Evolutionary conservation across 805 yeast species (phyloP), one percentile per base, ranked within the genome.

Genomic region (Barnettozyma californica): DNA sequence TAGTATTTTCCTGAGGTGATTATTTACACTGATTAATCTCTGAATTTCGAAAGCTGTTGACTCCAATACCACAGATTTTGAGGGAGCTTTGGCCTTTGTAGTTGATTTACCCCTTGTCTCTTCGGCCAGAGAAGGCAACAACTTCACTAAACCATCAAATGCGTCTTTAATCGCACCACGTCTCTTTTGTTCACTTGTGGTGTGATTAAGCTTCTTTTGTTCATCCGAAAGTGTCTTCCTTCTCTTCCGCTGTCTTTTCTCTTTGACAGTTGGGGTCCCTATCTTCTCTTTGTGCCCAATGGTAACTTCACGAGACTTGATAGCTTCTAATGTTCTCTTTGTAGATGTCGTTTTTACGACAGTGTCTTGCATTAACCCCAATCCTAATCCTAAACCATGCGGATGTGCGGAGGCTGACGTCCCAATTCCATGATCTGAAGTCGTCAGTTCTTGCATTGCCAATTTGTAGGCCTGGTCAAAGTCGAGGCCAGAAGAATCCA

Each of bases 161-260:
- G 63, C 53, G 2, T 55, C 58, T 36, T 62, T 62, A 19, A 62
- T 60, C 38, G 53, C 23, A 2, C 49, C 52, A 27, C 65, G 44
- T 35, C 65, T 49, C 42, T 53, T 51, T 40, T 60, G 59, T 40
- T 62, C 65, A 51, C 63, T 59, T 9, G 59, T 52, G 1, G 52
- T 57, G 33, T 62, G 65, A 31, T 59, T 61, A 8, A 39, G 19
- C 37, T 60, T 60, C 47, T 62, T 62, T 37, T 62, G 56, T 9
- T 59, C 63, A 14, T 59, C 64, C 1, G 61, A 50, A 1, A 62
- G 47, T 1, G 54, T 34, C 26, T 53, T 57, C 18, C 58, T 43
- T 21, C 50, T 57, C 40, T 59, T 60, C 14, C 52, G 41, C 9
- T 41, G 35, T 25, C 44, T 47, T 26, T 51, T 54, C 29, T 35